Base-by-base conservation (phyloP, 805 yeast genomes). In the Schwanniomyces yamadae region DNA sequence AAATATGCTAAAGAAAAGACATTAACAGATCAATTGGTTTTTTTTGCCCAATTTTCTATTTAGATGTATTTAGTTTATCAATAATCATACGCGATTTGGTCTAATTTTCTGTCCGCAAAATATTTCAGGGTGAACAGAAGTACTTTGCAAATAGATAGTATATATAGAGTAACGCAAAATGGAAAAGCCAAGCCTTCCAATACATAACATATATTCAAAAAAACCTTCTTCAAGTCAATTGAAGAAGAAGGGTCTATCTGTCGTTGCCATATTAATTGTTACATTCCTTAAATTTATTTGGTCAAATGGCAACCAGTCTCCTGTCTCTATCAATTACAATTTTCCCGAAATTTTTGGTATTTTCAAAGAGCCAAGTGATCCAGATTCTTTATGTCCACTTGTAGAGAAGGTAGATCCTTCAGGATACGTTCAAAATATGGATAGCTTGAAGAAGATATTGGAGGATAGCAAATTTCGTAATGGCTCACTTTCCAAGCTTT, bases 1-100 rank as follows among this genome's bases (percentile, higher is more conserved):
- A 66, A 56, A 46, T 80, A 79, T 46, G 88, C 93, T 25, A 78
- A 73, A 54, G 82, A 81, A 39, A 82, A 82, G 67, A 70, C 80
- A 2, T 59, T 82, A 27, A 23, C 52, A 24, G 71, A 69, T 66
- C 73, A 79, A 59, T 29, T 46, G 17, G 14, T 7, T 21, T 37
- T 33, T 14, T 37, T 37, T 12, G 9, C 23, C 5, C 35, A 33
- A 28, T 26, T 37, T 14, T 28, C 27, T 15, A 16, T n/a, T n/a
- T n/a, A n/a, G n/a, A 27, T 4, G 4, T 25, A 13, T 16, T 16
- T 27, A 10, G n/a, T 16, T 22, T 10, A 10, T 12, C n/a, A 22
- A 12, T 22, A 22, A 22, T 22, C 4, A 22, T n/a, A n/a, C n/a
- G n/a, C n/a, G n/a, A 22, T 22, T 11, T 5, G 24, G 12, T 10